These are phyloP conservation scores for Polyplosphaeria fusca DNA, from an alignment of 495 filamentous ascomycete genomes.

Conservation along the genomic window DNA sequence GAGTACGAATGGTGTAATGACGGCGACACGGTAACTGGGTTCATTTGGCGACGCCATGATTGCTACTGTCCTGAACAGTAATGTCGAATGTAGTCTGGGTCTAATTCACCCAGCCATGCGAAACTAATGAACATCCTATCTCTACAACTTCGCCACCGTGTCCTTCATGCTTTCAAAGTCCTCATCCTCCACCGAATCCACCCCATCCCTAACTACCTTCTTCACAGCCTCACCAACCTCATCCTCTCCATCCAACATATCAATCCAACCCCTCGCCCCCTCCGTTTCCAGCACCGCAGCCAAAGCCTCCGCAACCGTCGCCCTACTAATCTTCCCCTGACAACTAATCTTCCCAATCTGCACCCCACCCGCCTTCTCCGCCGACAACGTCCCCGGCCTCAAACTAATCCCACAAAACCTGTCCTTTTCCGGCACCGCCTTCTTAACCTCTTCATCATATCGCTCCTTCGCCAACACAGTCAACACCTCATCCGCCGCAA, in stretches of 20 bases:
- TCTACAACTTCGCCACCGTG: constrained; percentile 44
- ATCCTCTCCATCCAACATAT: constrained; percentile 60
- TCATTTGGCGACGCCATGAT: too few relatives aligned
- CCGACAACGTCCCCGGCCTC: constrained; percentile 63
- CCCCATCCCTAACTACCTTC: constrained; percentile 57
- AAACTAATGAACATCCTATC: too few relatives aligned
- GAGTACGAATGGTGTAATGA: too few relatives aligned
- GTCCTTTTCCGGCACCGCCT: constrained; percentile 32
- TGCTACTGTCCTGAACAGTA: too few relatives aligned
- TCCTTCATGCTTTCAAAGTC: constrained; percentile 47
- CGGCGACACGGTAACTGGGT: too few relatives aligned
- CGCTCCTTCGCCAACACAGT: constrained; percentile 51
- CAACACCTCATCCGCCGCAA: constrained; percentile 70
- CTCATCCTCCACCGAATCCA: constrained; percentile 67
- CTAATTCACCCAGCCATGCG: too few relatives aligned
- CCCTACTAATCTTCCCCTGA: constrained; percentile 57
- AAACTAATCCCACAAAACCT: constrained; percentile 63
- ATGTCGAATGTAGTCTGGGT: too few relatives aligned
- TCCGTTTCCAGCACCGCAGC: constrained; percentile 61
- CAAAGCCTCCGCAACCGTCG: constrained; percentile 67
- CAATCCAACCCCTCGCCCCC: constrained; percentile 59
- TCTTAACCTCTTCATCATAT: constrained; percentile 38
- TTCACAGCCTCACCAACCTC: constrained; percentile 60
- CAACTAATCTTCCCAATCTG: constrained; percentile 61
- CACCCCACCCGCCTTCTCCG: constrained; percentile 56